Evolutionary conservation across 495 filamentous ascomycete species (phyloP).

Genomic region (Penicillium daleae): DNA sequence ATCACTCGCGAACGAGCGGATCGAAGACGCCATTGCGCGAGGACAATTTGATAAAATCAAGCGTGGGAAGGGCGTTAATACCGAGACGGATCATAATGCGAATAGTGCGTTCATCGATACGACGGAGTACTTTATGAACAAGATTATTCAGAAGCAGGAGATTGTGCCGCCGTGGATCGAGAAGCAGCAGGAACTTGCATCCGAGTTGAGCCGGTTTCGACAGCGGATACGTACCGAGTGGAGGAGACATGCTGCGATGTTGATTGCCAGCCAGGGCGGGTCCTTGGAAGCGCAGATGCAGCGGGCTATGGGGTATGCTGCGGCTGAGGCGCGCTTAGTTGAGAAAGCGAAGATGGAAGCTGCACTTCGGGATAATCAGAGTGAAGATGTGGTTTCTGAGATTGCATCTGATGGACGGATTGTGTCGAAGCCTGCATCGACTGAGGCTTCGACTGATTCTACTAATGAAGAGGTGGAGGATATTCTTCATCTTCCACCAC

Average conservation of each 20-base stretch:
- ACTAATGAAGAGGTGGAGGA: conserved; percentile 6
- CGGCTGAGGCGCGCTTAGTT: conserved; percentile 63
- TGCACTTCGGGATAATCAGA: conserved; percentile 36
- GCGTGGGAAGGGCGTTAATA: conserved; percentile 69
- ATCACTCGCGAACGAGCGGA: conserved; percentile 87
- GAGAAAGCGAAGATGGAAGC: conserved; percentile 49
- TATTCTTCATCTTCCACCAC: conserved; percentile 46
- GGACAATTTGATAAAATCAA: conserved; percentile 90
- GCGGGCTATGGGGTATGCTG: conserved; percentile 72
- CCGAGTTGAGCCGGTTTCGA: conserved; percentile 70
- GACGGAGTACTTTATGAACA: conserved; percentile 98
- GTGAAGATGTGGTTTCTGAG: conserved; percentile 20
- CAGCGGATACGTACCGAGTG: conserved; percentile 77
- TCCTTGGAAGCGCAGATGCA: conserved; percentile 75
- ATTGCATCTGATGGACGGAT: conserved; percentile 34
- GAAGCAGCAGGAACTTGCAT: conserved; percentile 90
- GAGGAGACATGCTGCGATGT: conserved; percentile 79
- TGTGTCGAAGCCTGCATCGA: conserved; percentile 15
- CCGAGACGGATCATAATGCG: conserved; percentile 78
- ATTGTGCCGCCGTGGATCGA: conserved; percentile 75
- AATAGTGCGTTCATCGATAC: conserved; percentile 93
- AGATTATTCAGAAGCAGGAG: conserved; percentile 93
- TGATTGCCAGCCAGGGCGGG: conserved; percentile 81
- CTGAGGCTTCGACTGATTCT: conserved; percentile 14
- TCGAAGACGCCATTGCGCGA: conserved; percentile 89